A percentile compares a stretch with the other conserved stretches of the same genome.
These are phyloP conservation scores for Polymyxa betae DNA, from an alignment of 208 protist species.

Conservation along the genomic window DNA sequence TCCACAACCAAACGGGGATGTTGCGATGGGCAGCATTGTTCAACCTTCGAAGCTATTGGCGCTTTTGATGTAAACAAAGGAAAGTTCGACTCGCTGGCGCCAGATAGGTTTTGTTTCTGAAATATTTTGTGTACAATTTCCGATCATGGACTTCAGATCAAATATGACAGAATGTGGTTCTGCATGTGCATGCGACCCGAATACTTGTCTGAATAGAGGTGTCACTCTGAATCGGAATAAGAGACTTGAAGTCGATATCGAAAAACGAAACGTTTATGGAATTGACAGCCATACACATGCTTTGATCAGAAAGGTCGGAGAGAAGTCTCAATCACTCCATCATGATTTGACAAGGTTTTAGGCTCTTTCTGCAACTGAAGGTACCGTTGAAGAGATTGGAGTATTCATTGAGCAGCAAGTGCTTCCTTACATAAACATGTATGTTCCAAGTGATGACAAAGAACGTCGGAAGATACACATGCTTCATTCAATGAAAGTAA, in stretches of 20 bases:
- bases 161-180: not conserved
- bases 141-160: not conserved
- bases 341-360: not conserved
- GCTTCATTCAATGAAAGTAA: constrained; percentile 14
- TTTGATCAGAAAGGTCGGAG: not conserved
- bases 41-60: not conserved
- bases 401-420: constrained; percentile 12
- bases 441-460: constrained; percentile 23
- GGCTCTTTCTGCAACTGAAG: not conserved
- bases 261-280: constrained; percentile 25
- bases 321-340: not conserved
- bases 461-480: not conserved
- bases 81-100: not conserved
- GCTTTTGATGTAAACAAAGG: constrained; percentile 37
- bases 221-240: not conserved
- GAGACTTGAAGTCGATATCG: constrained; percentile 20
- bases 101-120: not conserved
- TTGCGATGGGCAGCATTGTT: constrained; percentile 11
- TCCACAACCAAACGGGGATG: not conserved
- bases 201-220: not conserved
- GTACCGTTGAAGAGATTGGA: not conserved
- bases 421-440: constrained; percentile 28
- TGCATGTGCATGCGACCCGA: not conserved
- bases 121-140: not conserved
- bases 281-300: constrained; percentile 19